Conservation (phyloP, 2,329 filamentous ascomycete genomes). For the Botrytis deweyae region DNA sequence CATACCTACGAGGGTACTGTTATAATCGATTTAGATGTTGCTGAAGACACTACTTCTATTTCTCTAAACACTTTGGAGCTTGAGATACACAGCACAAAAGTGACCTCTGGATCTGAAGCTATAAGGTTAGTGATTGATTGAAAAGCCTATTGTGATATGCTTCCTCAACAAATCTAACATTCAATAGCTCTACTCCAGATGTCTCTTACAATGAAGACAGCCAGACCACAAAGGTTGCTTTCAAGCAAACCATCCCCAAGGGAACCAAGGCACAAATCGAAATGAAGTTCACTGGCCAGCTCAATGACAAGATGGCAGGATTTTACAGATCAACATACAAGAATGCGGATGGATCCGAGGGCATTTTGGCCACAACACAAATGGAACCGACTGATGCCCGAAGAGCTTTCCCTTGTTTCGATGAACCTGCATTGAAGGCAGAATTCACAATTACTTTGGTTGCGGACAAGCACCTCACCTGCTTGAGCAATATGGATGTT, state of each 20-base stretch:
- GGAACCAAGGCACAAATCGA: conserved; percentile 76
- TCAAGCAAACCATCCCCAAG: conserved; percentile 69
- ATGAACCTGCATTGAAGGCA: conserved; percentile 91
- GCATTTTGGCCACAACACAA: conserved; percentile 85
- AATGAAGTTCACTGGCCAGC: conserved; percentile 72
- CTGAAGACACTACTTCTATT: conserved; percentile 79
- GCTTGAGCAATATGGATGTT: conserved; percentile 96
- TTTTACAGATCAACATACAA: conserved; percentile 97
- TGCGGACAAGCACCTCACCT: conserved; percentile 86
- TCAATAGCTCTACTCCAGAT: conserved; percentile 60
- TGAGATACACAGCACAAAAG: conserved; percentile 71
- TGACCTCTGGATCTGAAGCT: conserved; percentile 59
- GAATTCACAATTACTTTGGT: conserved; percentile 89
- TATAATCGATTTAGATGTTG: conserved; percentile 81
- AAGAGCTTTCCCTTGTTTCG: conserved; percentile 92
- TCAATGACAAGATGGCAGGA: conserved; percentile 96
- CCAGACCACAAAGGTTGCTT: conserved; percentile 79
- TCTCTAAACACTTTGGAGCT: conserved; percentile 86
- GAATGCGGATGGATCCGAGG: conserved; percentile 71
- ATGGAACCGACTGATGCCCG: conserved; percentile 96
- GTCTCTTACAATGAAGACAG: conserved; percentile 74
- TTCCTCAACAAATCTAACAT: conserved; percentile 28
- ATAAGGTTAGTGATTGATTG: conserved; percentile 43
- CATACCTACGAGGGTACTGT: conserved; percentile 86
- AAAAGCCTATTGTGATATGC: conserved; percentile 3